These are phyloP conservation scores for Fonsecaea erecta DNA, from an alignment of 2,329 filamentous ascomycete species.

Conservation along the genomic window DNA sequence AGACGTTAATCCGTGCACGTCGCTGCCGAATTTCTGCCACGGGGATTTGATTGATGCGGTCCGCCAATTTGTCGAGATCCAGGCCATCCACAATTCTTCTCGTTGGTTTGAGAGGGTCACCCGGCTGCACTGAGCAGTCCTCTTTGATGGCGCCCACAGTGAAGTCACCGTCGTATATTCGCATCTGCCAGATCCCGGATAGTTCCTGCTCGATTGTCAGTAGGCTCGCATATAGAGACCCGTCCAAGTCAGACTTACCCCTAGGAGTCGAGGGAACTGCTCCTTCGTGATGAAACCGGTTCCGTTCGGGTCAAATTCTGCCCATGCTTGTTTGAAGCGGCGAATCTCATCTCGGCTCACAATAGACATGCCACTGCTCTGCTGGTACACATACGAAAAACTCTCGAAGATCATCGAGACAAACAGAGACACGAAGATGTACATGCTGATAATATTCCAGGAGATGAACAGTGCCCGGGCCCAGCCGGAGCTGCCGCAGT, in stretches of 20 bases:
- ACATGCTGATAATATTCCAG: conserved; percentile 99
- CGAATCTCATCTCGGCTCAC: conserved; percentile 93
- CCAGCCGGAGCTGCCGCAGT: conserved; percentile 91
- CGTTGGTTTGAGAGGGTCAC: conserved; percentile 50
- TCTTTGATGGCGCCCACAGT: conserved; percentile 87
- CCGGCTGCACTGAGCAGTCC: conserved; percentile 69
- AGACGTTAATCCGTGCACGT: conserved; percentile 83
- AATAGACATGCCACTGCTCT: conserved; percentile 87
- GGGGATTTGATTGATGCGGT: conserved; percentile 74
- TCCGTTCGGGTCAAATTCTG: conserved; percentile 88
- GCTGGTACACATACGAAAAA: conserved; percentile 98
- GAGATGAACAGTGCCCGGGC: conserved; percentile 86
- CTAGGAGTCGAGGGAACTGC: conserved; percentile 82
- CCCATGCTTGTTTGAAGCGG: conserved; percentile 98
- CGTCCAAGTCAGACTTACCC: conserved; percentile 56
- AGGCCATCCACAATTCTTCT: conserved; percentile 59
- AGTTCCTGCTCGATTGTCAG: conserved; percentile 64
- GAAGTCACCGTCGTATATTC: conserved; percentile 89
- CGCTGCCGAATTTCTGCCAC: conserved; percentile 73
- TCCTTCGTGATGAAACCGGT: conserved; percentile 91
- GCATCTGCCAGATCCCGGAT: conserved; percentile 95
- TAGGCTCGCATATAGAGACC: conserved; percentile 24
- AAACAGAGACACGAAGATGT: conserved; percentile 98
- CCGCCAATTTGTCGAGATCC: conserved; percentile 76
- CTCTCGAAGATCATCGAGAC: conserved; percentile 99